Base-by-base conservation (phyloP, 179 eudicot species). In the Camellia oleifera region DNA sequence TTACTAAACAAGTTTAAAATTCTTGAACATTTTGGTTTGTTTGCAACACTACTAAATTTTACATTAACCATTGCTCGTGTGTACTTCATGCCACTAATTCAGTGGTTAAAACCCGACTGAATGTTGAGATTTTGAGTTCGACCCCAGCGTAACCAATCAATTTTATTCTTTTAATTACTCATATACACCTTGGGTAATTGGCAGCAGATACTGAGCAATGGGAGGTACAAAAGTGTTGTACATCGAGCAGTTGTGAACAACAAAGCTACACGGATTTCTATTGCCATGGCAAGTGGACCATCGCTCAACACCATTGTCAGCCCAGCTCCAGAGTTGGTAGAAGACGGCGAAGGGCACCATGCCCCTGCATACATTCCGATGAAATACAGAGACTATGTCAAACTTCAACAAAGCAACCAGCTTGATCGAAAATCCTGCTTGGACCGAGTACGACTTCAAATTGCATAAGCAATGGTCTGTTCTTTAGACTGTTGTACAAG, bases 191-290 rank as follows among this genome's bases (percentile, higher is more conserved):
- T 32, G 32, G 32, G 32, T 0, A 32, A 32, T 32, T 32, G 4
- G 32, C 32, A 0, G 52, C 76, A 85, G 88, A 81, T 85, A 61
- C 73, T 85, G 42, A 85, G 82, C 83, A 85, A 83, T 75, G 81
- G 83, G 17, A 85, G 57, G 75, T 88, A 85, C 78, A 85, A 64
- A 68, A 88, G 90, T 69, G 78, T 80, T 23, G 17, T 71, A 63
- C 92, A 89, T 74, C 71, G 90, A 81, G 92, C 88, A 0, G 73
- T 78, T 13, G 87, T 89, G 78, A 89, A 89, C 62, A 78, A 80
- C 4, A n/a, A 76, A 61, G 61, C 67, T 13, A 81, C 85, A 4
- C 79, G 92, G 64, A 72, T 81, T 23, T 87, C 88, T 7, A 23
- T 89, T 5, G 89, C 81, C n/a, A 11, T 86, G 44, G 76, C 81